Evolutionary conservation across 768 basidiomycete species (phyloP), one percentile per base, ranked within the genome.

Genomic region (Coprinopsis marcescibilis): DNA sequence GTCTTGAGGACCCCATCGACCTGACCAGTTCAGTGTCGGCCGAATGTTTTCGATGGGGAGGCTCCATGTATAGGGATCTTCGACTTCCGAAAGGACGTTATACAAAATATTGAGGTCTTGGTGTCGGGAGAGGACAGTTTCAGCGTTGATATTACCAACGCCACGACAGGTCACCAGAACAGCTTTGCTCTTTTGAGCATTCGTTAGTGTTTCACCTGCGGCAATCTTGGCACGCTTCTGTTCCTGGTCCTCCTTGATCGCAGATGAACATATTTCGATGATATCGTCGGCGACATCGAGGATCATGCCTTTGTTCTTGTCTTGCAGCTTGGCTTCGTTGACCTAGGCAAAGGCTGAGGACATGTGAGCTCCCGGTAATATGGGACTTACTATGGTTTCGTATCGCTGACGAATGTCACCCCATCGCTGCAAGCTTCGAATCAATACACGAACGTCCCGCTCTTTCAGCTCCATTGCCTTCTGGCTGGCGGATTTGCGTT

Each of bases 391-490:
- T 55, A 99, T 96, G 48, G 84, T 74, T 32, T 96, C 92, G 67
- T 96, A 98, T 29, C 96, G 87, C 56, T 85, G 82, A 39, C 92
- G 80, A 51, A 98, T 90, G 65, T 99, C 95, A 30, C 96, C 96
- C 93, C 96, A 99, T 49, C 92, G 85, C 60, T 96, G 93, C 56
- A 99, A 71, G 60, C 93, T 95, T 53, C 95, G 80, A 45, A 97
- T 89, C 26, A 99, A 74, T 30, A 93, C 93, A 47, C 96, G 91
- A 21, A 98, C 83, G 62, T 99, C 96, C 35, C 96, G 83, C 63
- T 98, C 95, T 69, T 95, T 98, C 51, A 99, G 72, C 62, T 96
- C 93, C 82, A 96, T 86, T 14, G 95, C 85, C 61, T 90, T 91
- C 68, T 97, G 92, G 43, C 84, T 88, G 3, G 90, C 88, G 3